Percentiles rank a stretch among this genome's conserved stretches.
These are phyloP conservation scores for Phellinidium pouzarii DNA, from an alignment of 1,284 basidiomycete genomes.

Conservation along the genomic window DNA sequence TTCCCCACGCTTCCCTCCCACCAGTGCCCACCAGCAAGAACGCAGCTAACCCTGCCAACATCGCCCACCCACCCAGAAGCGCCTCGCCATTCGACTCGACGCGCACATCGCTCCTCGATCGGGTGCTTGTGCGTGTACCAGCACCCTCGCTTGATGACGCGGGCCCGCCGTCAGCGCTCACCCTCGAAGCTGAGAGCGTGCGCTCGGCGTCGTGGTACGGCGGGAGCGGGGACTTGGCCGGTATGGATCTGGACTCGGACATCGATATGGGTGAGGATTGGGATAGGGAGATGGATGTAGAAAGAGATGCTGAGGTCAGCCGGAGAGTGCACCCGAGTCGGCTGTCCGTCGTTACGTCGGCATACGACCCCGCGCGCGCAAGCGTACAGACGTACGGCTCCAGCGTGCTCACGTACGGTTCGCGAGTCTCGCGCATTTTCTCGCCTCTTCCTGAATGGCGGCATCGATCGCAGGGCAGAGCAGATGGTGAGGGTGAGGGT, in stretches of 20 bases:
- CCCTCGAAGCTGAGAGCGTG: slow-evolving; percentile 5
- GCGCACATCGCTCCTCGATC: too few relatives aligned
- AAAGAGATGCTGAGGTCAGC: too few relatives aligned
- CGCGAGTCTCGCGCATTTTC: slow-evolving; percentile 4
- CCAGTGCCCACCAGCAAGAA: too few relatives aligned
- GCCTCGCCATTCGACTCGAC: too few relatives aligned
- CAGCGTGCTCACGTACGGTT: slow-evolving; percentile 15
- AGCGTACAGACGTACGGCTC: slow-evolving; percentile 16
- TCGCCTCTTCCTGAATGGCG: too few relatives aligned
- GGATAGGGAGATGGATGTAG: too few relatives aligned
- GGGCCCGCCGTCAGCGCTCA: slow-evolving; percentile 7
- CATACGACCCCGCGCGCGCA: slow-evolving; percentile 6
- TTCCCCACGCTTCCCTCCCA: slow-evolving; percentile 4
- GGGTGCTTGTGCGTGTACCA: too few relatives aligned
- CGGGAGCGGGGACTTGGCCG: not conserved
- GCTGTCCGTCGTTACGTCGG: not conserved
- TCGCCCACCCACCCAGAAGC: not conserved
- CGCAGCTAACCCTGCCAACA: not conserved
- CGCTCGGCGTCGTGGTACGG: not conserved
- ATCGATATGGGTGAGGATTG: too few relatives aligned
- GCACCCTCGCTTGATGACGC: too few relatives aligned
- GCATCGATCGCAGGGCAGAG: too few relatives aligned
- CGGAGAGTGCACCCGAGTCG: too few relatives aligned
- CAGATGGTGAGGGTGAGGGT: too few relatives aligned
- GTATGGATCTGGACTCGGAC: not conserved